A percentile compares a stretch with the other conserved stretches of the same genome.
phyloP scores from a whole-genome alignment of 139 green algal genomes.

The Asterochloris erici region DNA sequence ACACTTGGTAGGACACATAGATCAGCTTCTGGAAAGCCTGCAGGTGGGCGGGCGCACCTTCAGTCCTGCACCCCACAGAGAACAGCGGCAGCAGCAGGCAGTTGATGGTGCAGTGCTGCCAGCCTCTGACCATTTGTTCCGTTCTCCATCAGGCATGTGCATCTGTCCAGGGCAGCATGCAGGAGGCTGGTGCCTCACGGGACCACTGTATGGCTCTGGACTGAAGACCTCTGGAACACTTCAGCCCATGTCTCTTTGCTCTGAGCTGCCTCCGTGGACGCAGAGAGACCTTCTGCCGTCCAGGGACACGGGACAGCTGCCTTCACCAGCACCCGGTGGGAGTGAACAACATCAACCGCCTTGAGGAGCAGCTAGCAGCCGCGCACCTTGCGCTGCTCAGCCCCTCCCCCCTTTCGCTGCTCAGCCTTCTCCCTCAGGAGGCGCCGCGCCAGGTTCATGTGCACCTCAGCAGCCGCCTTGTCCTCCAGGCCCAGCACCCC shows the following conservation, averaged over 20 bases:
- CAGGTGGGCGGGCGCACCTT: neutral
- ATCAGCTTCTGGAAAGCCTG: conserved; percentile 82
- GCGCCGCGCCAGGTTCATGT: conserved; percentile 87
- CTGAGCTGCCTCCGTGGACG: too few species aligned
- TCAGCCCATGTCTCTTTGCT: neutral
- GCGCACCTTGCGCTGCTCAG: conserved; percentile 62
- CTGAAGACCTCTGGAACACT: too few species aligned
- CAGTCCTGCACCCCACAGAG: too few species aligned
- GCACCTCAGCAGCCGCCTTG: conserved; percentile 84
- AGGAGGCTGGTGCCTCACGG: too few species aligned
- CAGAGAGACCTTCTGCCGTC: too few species aligned
- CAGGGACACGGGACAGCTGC: neutral
- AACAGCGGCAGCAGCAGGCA: too few species aligned
- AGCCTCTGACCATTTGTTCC: too few species aligned
- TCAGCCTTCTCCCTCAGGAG: conserved; percentile 74
- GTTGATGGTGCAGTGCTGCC: too few species aligned
- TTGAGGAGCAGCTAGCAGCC: neutral
- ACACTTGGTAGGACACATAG: conserved; percentile 86
- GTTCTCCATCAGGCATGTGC: too few species aligned
- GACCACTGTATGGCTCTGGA: too few species aligned
- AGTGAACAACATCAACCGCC: neutral
- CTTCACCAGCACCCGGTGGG: neutral
- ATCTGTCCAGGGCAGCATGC: too few species aligned
- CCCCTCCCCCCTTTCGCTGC: conserved; percentile 38
- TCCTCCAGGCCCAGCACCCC: conserved; percentile 82